These are phyloP conservation scores for Cladosporium sp. DNA, from an alignment of 2,329 filamentous ascomycete species.

Conservation along the genomic window DNA sequence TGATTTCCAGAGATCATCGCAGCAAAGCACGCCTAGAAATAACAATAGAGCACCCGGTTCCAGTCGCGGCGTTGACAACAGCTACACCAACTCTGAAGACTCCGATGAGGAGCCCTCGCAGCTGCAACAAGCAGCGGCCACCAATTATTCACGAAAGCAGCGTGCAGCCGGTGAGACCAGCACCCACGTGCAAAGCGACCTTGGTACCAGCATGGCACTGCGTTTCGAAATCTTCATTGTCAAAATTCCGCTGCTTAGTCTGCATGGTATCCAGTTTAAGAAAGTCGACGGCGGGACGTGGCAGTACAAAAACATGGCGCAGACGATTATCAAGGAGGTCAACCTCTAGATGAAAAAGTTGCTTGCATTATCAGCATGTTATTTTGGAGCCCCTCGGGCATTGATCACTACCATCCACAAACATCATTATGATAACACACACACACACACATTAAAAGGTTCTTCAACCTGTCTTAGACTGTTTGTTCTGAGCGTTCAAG, in stretches of 20 bases:
- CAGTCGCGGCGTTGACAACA: slow-evolving; percentile 56
- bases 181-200: slow-evolving; percentile 85
- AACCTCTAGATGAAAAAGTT: slow-evolving; percentile 26
- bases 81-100: slow-evolving; percentile 61
- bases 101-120: slow-evolving; percentile 26
- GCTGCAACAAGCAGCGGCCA: slow-evolving; percentile 12
- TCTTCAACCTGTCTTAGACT: no score
- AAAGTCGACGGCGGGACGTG: slow-evolving; percentile 91
- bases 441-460: no score
- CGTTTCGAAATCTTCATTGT: slow-evolving; percentile 97
- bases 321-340: slow-evolving; percentile 85
- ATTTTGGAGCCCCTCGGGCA: no score
- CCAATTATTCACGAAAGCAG: slow-evolving; percentile 20
- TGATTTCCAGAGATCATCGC: slow-evolving; percentile 48
- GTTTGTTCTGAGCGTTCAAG: no score
- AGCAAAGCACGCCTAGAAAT: slow-evolving; percentile 45
- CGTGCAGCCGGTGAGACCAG: slow-evolving; percentile 78
- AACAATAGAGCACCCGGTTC: slow-evolving; percentile 30
- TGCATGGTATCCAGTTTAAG: slow-evolving; percentile 98
- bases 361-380: no score
- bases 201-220: slow-evolving; percentile 77
- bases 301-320: slow-evolving; percentile 98
- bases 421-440: no score
- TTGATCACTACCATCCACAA: no score
- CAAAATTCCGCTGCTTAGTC: slow-evolving; percentile 85